phyloP scores from a whole-genome alignment of 2,329 filamentous ascomycete species.

The Penicillium aurantiogriseum region DNA sequence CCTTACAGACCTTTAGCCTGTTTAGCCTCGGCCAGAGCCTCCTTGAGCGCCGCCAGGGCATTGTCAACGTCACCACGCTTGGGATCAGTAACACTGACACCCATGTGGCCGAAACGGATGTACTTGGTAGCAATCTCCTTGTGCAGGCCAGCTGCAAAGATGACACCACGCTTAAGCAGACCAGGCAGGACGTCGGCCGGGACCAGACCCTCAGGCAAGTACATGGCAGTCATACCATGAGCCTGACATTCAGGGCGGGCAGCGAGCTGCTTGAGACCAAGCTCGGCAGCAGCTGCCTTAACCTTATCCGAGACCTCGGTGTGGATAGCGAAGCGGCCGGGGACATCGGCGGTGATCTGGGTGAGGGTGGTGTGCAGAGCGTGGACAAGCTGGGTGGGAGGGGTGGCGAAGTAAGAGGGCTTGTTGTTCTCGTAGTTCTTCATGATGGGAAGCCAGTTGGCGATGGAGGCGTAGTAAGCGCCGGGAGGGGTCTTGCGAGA shows the following conservation, averaged over 20 bases:
- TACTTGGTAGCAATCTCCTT: constrained; percentile 94
- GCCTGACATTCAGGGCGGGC: constrained; percentile 85
- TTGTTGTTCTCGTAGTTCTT: constrained; percentile 98
- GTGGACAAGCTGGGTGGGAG: constrained; percentile 88
- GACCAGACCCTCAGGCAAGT: constrained; percentile 79
- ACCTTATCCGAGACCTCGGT: constrained; percentile 75
- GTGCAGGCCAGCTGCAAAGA: constrained; percentile 94
- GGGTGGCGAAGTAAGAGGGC: constrained; percentile 95
- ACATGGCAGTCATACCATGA: constrained; percentile 97
- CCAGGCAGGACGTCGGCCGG: constrained; percentile 81
- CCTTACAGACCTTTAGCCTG: constrained; percentile 51
- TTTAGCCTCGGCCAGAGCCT: constrained; percentile 71
- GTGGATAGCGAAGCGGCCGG: constrained; percentile 81
- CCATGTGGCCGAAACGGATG: constrained; percentile 97
- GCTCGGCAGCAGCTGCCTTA: constrained; percentile 75
- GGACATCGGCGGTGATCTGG: constrained; percentile 76
- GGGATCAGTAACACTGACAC: constrained; percentile 82
- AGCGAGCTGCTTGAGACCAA: constrained; percentile 86
- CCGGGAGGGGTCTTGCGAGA: constrained; percentile 75
- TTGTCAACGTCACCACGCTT: constrained; percentile 78
- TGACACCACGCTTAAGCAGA: constrained; percentile 79
- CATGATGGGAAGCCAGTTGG: constrained; percentile 99
- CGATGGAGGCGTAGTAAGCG: constrained; percentile 93
- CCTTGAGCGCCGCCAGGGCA: constrained; percentile 74
- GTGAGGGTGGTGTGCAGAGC: constrained; percentile 85